Percentiles rank a stretch among this genome's conserved stretches.
phyloP scores from a whole-genome alignment of 164 flowering plant species.

The Stephania japonica region DNA sequence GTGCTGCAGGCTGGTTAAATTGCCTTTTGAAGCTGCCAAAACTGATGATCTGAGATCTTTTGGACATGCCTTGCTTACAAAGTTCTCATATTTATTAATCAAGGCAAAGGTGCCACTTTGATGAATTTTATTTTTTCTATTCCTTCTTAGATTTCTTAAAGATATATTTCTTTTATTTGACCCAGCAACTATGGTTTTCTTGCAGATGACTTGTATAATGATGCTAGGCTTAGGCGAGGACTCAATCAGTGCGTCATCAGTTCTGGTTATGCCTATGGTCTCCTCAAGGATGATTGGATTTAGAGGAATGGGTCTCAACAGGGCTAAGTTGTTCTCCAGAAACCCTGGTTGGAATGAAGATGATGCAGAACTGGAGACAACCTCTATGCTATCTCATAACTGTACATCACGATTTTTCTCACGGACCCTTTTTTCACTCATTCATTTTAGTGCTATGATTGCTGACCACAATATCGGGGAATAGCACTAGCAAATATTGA shows the following conservation, averaged over 20 bases:
- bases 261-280: conserved; percentile 94
- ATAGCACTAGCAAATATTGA: not conserved
- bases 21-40: conserved; percentile 39
- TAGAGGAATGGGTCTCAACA: conserved; percentile 54
- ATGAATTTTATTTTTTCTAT: not conserved
- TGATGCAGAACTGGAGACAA: conserved; percentile 32
- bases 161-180: not conserved
- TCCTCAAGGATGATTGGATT: conserved; percentile 91
- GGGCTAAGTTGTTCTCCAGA: conserved; percentile 43
- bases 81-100: conserved; percentile 29
- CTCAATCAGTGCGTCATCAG: conserved; percentile 79
- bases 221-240: conserved; percentile 83
- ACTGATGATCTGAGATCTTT: conserved; percentile 37
- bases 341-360: conserved; percentile 68
- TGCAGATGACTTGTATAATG: conserved; percentile 67
- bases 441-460: conserved; percentile 16
- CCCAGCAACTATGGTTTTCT: conserved; percentile 4
- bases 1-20: conserved; percentile 31
- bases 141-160: not conserved
- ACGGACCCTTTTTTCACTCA: not conserved
- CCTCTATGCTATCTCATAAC: conserved; percentile 35
- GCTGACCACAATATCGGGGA: conserved; percentile 10
- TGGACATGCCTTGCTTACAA: conserved; percentile 29
- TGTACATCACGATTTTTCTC: not conserved
- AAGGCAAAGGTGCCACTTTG: conserved; percentile 61